Base-by-base conservation (phyloP, 345 rosid species). In the Eucalyptus albens region DNA sequence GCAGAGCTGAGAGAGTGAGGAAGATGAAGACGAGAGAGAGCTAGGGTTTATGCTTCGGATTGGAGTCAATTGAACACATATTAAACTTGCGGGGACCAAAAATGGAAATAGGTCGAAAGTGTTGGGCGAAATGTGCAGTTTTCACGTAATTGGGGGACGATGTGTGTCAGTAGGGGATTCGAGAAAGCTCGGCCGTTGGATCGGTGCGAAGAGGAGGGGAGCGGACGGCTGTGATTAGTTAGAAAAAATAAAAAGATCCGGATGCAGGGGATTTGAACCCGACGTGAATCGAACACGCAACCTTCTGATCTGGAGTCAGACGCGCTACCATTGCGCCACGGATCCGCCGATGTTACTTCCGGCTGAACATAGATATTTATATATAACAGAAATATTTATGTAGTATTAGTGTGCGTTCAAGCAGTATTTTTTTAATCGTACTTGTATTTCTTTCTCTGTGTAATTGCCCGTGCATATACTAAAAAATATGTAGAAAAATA, bases 261-360 rank as follows among this genome's bases (percentile, higher is more conserved):
- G 50, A 8, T 44, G 1, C 8, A 17, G 31, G 90, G 89, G 50
- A 8, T 3, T 93, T 94, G 99, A 97, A 96, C 97, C 96, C 95
- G 96, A 95, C 98, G 96, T 94, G 95, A 94, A 96, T 95, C 96
- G 96, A 97, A 93, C 97, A 94, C 96, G 96, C 97, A 95, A 96
- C 97, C 98, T 97, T 97, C 96, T 95, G 97, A 96, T 95, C 96
- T 94, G 97, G 98, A 95, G 98, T 95, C 98, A 95, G 98, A 95
- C 97, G 97, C 96, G 97, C 99, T 95, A 96, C 97, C 99, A 95
- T 97, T 97, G 98, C 97, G 98, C 97, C 98, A 95, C 97, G 94
- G 96, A 95, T 95, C 98, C 98, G 27, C 1, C 2, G 26, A 0
- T 8, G 55, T 0, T 2, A 6, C 6, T 6, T 17, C 1, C 0